Evolutionary conservation across 2,329 filamentous ascomycete species (phyloP).

Genomic region (Akanthomyces muscarius): DNA sequence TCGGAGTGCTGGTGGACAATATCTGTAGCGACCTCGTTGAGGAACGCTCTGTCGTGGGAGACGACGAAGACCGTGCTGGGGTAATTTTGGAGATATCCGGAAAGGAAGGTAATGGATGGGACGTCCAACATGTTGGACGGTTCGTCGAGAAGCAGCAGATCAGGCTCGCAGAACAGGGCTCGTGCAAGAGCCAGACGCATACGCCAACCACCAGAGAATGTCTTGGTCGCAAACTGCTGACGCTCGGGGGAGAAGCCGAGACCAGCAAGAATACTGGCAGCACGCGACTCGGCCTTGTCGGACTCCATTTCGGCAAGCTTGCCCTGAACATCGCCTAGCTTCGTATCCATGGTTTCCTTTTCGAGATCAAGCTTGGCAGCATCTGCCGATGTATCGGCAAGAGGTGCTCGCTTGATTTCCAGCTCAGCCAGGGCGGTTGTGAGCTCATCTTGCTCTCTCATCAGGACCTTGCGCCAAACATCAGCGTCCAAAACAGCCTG

Average conservation of each 20-base stretch:
- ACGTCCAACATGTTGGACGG: slow-evolving; percentile 99
- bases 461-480: slow-evolving; percentile 94
- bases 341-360: slow-evolving; percentile 84
- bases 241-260: slow-evolving; percentile 92
- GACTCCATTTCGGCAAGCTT: slow-evolving; percentile 99
- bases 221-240: slow-evolving; percentile 90
- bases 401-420: slow-evolving; percentile 68
- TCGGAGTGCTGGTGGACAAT: slow-evolving; percentile 98
- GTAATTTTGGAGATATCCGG: slow-evolving; percentile 90
- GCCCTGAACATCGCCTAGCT: slow-evolving; percentile 82
- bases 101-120: slow-evolving; percentile 97
- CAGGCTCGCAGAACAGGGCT: slow-evolving; percentile 96
- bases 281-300: slow-evolving; percentile 93
- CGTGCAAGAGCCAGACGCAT: slow-evolving; percentile 94
- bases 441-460: slow-evolving; percentile 88
- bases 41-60: slow-evolving; percentile 97
- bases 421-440: slow-evolving; percentile 69
- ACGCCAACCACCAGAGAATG: slow-evolving; percentile 98
- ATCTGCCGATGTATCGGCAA: slow-evolving; percentile 91
- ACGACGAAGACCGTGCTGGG: slow-evolving; percentile 94
- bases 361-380: slow-evolving; percentile 80
- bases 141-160: slow-evolving; percentile 93
- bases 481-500: slow-evolving; percentile 96
- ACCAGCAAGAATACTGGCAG: slow-evolving; percentile 93
- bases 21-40: slow-evolving; percentile 98